Evolutionary conservation across 1,139 yeast genomes (phyloP).

Genomic region (Barnettozyma hawaiiensis): DNA sequence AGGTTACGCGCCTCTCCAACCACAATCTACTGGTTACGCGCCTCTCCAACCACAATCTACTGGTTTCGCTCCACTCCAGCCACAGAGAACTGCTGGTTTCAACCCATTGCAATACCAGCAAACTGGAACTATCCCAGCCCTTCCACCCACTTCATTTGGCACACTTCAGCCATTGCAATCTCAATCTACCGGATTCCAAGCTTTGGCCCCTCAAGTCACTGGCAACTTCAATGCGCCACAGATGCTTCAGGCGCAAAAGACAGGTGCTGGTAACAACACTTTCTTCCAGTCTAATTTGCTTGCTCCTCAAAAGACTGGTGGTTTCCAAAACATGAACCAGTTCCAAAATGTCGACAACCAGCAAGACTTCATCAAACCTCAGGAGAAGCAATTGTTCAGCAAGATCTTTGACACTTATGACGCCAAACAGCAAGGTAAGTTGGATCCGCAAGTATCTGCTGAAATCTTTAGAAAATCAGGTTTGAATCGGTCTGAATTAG

Average conservation of each 20-base stretch:
- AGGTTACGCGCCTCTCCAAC: conserved; percentile 14
- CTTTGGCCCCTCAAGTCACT: conserved; percentile 3
- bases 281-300: conserved; percentile 70
- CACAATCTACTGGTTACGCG: conserved; percentile 26
- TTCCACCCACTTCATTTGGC: conserved; percentile 16
- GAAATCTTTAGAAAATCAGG: conserved; percentile 89
- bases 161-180: conserved; percentile 21
- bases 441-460: conserved; percentile 83
- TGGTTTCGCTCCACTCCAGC: conserved; percentile 30
- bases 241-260: conserved; percentile 33
- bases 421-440: conserved; percentile 53
- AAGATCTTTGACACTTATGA: conserved; percentile 89
- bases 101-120: conserved; percentile 18
- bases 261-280: conserved; percentile 30
- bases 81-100: conserved; percentile 30
- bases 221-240: conserved; percentile 22
- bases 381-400: conserved; percentile 78
- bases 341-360: conserved; percentile 39
- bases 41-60: conserved; percentile 33
- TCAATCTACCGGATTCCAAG: conserved; percentile 39
- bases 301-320: conserved; percentile 38
- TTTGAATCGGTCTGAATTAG: conserved; percentile 75
- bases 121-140: conserved; percentile 19
- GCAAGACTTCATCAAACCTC: conserved; percentile 54
- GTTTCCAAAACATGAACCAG: conserved; percentile 36